A percentile compares a stretch with the other conserved stretches of the same genome.
These are phyloP conservation scores for Iris pallida DNA, from an alignment of 116 monocot species.

Conservation along the genomic window DNA sequence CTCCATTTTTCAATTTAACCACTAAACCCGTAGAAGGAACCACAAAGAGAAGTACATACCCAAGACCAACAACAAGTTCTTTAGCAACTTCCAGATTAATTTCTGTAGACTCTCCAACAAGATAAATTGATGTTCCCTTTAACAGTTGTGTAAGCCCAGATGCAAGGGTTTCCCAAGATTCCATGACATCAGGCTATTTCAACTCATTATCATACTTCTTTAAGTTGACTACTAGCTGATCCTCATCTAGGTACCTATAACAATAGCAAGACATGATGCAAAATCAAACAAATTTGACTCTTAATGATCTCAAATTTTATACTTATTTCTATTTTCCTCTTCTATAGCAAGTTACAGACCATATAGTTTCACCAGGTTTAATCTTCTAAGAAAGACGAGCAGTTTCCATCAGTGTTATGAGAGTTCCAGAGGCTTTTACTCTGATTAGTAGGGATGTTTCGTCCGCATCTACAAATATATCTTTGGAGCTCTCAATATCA, in stretches of 20 bases:
- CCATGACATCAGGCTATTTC: conserved; percentile 84
- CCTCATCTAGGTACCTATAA: conserved; percentile 85
- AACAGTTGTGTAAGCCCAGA: conserved; percentile 51
- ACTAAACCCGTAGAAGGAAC: no score
- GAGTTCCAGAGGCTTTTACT: conserved; percentile 46
- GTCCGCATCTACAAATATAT: conserved; percentile 74
- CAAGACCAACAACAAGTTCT: conserved; percentile 68
- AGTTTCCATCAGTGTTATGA: conserved; percentile 51
- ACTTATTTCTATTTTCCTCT: no score
- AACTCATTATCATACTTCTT: conserved; percentile 65
- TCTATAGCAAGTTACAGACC: conserved; percentile 35
- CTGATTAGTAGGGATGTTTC: conserved; percentile 58
- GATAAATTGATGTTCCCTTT: conserved; percentile 78
- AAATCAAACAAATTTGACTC: no score
- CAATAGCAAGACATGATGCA: neutral
- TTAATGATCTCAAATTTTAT: no score
- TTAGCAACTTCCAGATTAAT: conserved; percentile 68
- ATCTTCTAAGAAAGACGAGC: conserved; percentile 57
- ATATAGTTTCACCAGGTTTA: conserved; percentile 87
- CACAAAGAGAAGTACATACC: conserved; percentile 61
- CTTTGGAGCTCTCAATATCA: conserved; percentile 35
- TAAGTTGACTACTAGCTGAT: conserved; percentile 71
- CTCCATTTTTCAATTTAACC: no score
- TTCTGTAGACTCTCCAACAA: conserved; percentile 81
- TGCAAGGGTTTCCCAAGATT: conserved; percentile 79